Conservation (phyloP, 176 grass and related monocot genomes). For the Triticum aestivum region IWGSC_CS_RefSeq_v2.1 NC_057803.1:461361870-461362369, state of each 20-base stretch:
- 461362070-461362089: too few relatives aligned
- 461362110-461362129: not conserved
- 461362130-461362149: not conserved
- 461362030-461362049: too few relatives aligned
- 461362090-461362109: too few relatives aligned
- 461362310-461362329: not conserved
- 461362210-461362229: not conserved
- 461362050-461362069: too few relatives aligned
- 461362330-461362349: not conserved
- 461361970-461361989: too few relatives aligned
- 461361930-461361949: too few relatives aligned
- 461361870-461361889: too few relatives aligned
- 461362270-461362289: not conserved
- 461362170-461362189: slow-evolving; percentile 1
- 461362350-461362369: not conserved
- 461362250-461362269: not conserved
- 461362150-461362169: not conserved
- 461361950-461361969: too few relatives aligned
- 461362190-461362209: not conserved
- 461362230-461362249: not conserved
- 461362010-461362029: too few relatives aligned
- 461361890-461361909: too few relatives aligned
- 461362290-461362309: slow-evolving; percentile 10
- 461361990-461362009: too few relatives aligned
- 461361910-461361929: too few relatives aligned